A percentile compares a stretch with the other conserved stretches of the same genome.
phyloP scores from a whole-genome alignment of 106 monocot species.

The Ottelia alismoides region DNA sequence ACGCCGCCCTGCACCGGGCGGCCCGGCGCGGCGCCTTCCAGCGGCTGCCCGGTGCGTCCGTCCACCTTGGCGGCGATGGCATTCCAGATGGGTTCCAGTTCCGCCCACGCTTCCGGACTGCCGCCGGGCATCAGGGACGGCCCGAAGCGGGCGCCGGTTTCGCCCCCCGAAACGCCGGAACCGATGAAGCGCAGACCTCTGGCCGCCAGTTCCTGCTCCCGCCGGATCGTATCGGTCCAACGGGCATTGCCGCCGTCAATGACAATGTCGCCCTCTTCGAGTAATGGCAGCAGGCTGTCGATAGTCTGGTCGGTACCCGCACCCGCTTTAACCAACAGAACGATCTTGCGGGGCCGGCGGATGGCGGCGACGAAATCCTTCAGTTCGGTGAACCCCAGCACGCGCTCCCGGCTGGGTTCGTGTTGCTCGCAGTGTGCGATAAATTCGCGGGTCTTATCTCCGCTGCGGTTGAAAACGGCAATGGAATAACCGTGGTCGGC shows the following conservation, averaged over 20 bases:
- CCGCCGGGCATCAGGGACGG: slow-evolving; percentile 27
- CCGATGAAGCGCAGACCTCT: slow-evolving; percentile 7
- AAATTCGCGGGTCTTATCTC: slow-evolving; percentile 22
- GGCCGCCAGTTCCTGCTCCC: slow-evolving; percentile 17
- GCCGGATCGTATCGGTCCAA: slow-evolving; percentile 24
- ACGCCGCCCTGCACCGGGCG: no score
- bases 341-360: slow-evolving; percentile 10
- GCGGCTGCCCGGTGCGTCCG: no score
- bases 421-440: no score
- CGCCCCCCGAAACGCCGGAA: slow-evolving; percentile 30
- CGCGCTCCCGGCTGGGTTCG: no score
- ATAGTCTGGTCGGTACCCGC: slow-evolving; percentile 30
- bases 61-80: slow-evolving; percentile 24
- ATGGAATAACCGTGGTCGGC: slow-evolving; percentile 24
- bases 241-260: slow-evolving; percentile 30
- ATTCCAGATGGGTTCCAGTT: slow-evolving; percentile 11
- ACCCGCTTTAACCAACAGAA: slow-evolving; percentile 28
- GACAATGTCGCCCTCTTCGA: slow-evolving; percentile 22
- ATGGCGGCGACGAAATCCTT: slow-evolving; percentile 21
- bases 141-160: slow-evolving; percentile 21
- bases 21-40: no score
- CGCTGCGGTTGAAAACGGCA: slow-evolving; percentile 25
- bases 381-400: no score
- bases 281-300: slow-evolving; percentile 9
- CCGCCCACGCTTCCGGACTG: slow-evolving; percentile 6